Conservation (phyloP, 2,329 filamentous ascomycete species). For the Arthrobotrys pseudoclavata region DNA sequence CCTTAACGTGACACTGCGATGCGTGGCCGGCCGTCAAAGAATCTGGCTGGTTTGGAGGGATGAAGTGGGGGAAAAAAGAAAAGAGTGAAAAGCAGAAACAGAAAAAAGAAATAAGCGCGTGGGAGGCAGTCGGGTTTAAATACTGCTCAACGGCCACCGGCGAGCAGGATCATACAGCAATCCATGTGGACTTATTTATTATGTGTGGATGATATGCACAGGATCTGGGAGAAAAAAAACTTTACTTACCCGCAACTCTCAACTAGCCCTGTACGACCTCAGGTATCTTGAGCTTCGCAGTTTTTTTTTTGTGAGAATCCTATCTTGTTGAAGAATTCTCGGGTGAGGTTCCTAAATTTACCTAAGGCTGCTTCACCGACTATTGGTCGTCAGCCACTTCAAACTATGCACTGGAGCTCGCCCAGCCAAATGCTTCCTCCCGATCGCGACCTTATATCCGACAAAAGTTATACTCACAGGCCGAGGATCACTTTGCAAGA, state of each 20-base stretch:
- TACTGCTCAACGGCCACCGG: slow-evolving; percentile 52
- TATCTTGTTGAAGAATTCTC: slow-evolving; percentile 1
- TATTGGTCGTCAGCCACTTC: slow-evolving; percentile 40
- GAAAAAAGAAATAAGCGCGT: slow-evolving; percentile 61
- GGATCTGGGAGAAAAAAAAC: slow-evolving; percentile 36
- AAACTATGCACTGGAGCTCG: background rate
- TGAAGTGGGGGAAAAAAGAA: slow-evolving; percentile 49
- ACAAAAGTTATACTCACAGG: slow-evolving; percentile 30
- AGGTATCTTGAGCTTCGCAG: slow-evolving; percentile 25
- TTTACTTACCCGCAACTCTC: slow-evolving; percentile 38
- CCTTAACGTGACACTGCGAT: slow-evolving; percentile 52
- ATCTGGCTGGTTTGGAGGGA: slow-evolving; percentile 26
- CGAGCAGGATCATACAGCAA: slow-evolving; percentile 47
- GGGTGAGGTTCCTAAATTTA: slow-evolving; percentile 32
- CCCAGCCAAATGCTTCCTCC: slow-evolving; percentile 19
- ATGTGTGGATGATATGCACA: slow-evolving; percentile 33
- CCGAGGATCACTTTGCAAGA: slow-evolving; percentile 21
- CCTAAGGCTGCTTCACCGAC: slow-evolving; percentile 12
- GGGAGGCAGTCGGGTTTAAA: slow-evolving; percentile 55
- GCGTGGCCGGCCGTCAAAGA: slow-evolving; percentile 29
- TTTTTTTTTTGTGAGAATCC: background rate
- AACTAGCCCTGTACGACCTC: slow-evolving; percentile 36
- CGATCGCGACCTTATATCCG: slow-evolving; percentile 22
- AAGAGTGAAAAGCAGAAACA: slow-evolving; percentile 51
- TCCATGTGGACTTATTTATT: slow-evolving; percentile 42